Percentiles rank a stretch among this genome's conserved stretches.
These are phyloP conservation scores for Fusarium proliferatum DNA, from an alignment of 2,329 filamentous ascomycete genomes.

Conservation along the genomic window DNA sequence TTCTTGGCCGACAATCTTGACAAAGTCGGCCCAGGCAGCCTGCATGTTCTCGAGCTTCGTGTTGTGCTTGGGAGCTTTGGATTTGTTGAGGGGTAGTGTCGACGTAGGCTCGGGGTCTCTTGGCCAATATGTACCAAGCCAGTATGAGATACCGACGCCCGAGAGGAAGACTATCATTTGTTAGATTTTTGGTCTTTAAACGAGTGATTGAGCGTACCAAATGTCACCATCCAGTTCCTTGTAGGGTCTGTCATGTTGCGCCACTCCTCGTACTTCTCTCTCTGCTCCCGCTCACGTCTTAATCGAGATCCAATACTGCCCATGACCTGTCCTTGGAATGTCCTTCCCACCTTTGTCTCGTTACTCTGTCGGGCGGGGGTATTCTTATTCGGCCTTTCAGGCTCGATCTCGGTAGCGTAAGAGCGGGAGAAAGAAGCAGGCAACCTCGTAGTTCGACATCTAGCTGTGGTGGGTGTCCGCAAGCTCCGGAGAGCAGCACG, in stretches of 20 bases:
- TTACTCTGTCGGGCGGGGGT: conserved; percentile 47
- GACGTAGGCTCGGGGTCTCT: conserved; percentile 64
- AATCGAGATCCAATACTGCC: conserved; percentile 67
- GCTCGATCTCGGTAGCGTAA: conserved; percentile 53
- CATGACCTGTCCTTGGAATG: conserved; percentile 70
- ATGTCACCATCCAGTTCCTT: conserved; percentile 64
- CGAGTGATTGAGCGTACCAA: conserved; percentile 56
- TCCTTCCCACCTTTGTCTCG: conserved; percentile 53
- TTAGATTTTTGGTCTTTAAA: conserved; percentile 2
- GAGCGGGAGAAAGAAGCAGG: conserved; percentile 38
- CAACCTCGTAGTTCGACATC: conserved; percentile 30
- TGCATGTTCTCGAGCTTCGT: conserved; percentile 72
- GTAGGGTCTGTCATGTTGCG: conserved; percentile 54
- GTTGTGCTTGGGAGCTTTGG: conserved; percentile 65
- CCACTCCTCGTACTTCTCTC: conserved; percentile 61
- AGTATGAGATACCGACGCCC: conserved; percentile 65
- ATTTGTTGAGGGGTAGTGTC: conserved; percentile 67
- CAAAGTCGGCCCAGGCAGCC: conserved; percentile 77
- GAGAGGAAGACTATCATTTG: conserved; percentile 61
- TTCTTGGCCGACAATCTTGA: conserved; percentile 70
- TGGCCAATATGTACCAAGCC: conserved; percentile 66
- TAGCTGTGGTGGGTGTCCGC: conserved; percentile 32
- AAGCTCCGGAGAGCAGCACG: conserved; percentile 48
- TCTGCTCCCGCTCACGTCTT: conserved; percentile 64
- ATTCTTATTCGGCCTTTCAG: conserved; percentile 49